These are phyloP conservation scores for Hsuehochloa calcarea DNA, from an alignment of 176 grass and related monocot genomes.

Conservation along the genomic window DNA sequence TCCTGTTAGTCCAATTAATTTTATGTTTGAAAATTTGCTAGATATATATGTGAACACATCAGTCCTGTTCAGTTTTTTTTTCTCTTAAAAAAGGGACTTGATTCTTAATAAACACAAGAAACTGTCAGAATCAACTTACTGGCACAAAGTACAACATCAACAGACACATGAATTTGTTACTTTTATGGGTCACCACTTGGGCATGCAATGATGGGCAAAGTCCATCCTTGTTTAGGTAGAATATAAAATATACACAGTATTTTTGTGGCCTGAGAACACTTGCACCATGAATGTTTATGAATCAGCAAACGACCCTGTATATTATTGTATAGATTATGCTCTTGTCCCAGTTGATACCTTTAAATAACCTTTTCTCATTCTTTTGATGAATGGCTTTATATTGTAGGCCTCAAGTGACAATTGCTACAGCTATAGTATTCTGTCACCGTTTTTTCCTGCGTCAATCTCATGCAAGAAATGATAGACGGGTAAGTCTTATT, in stretches of 20 bases:
- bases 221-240: neutral
- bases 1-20: neutral
- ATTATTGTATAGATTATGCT: constrained; percentile 11
- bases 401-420: constrained; percentile 87
- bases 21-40: neutral
- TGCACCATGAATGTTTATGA: constrained; percentile 6
- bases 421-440: constrained; percentile 87
- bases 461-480: constrained; percentile 88
- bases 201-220: neutral
- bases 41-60: neutral
- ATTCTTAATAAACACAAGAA: neutral
- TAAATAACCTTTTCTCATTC: neutral
- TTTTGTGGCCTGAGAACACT: neutral
- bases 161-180: neutral
- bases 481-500: constrained; percentile 74
- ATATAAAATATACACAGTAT: neutral
- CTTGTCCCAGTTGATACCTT: neutral
- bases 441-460: constrained; percentile 94
- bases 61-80: neutral
- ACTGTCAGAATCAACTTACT: neutral
- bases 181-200: neutral
- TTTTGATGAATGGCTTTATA: constrained; percentile 22
- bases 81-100: neutral
- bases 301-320: neutral
- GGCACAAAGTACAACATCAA: neutral